Base-by-base conservation (phyloP, 495 filamentous ascomycete species). In the Immersiella caudata region DNA sequence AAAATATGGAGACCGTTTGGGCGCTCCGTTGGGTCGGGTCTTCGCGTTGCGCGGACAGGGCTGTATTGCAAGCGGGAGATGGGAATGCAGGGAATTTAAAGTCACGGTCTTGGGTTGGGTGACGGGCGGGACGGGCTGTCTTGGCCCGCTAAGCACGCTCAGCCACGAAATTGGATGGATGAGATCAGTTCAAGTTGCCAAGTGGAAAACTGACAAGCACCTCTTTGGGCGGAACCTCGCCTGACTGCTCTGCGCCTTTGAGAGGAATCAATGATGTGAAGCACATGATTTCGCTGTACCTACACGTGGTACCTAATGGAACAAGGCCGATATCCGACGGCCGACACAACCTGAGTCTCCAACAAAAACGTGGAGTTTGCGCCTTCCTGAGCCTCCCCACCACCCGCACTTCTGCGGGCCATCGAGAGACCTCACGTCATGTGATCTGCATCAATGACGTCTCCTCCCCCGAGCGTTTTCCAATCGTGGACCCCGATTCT, bases 391-490 rank as follows among this genome's bases (percentile, higher is more conserved):
- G 9, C 14, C 40, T 46, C 9, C 40, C 40, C 40, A 12, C 9
- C 40, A 26, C 20, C 2, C 52, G n/a, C 20, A 9, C 8, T 55
- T 20, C 9, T 24, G 20, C 24, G 20, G 52, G 52, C 52, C 7
- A 26, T 24, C 18, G 7, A 27, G 26, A 8, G 4, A 20, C 21
- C 6, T 33, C 22, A 29, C 56, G 56, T 59, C 56, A 59, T 59
- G 56, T 59, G 26, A 59, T 59, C 56, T 33, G n/a, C 56, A 33
- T 24, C 22, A 33, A 59, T 59, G 56, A 59, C 56, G 56, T 59
- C 25, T 16, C 16, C 16, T n/a, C 26, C 6, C 16, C 16, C 6
- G 11, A 24, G 12, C n/a, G 12, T 11, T 2, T 26, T 12, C 56
- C 56, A 59, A 59, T 22, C 24, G 52, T 22, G 20, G 52, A 55